Conservation (phyloP, 345 rosid genomes). For the Eucalyptus microcorys region DNA sequence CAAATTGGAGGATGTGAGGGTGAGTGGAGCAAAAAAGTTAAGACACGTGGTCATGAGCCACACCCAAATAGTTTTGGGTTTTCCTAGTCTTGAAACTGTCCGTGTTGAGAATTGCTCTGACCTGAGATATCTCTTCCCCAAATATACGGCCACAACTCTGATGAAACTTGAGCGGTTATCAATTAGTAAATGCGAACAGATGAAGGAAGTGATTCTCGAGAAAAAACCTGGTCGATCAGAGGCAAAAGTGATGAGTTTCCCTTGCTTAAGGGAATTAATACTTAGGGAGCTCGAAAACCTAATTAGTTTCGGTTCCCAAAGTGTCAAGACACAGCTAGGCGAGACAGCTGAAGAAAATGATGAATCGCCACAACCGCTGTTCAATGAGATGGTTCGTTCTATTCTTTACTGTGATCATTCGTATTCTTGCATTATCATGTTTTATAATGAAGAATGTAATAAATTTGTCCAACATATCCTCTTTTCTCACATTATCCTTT, state of each 20-base stretch:
- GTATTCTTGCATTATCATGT: too few species aligned
- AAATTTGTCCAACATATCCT: rapidly evolving
- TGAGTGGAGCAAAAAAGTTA: not conserved
- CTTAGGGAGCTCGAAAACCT: not conserved
- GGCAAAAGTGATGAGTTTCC: not conserved
- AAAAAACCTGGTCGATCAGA: not conserved
- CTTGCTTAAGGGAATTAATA: not conserved
- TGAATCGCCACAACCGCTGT: too few species aligned
- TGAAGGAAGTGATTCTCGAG: not conserved
- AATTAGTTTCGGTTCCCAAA: too few species aligned
- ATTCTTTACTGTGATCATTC: too few species aligned
- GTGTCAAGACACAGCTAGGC: too few species aligned
- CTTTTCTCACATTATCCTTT: rapidly evolving
- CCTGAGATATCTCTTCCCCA: not conserved
- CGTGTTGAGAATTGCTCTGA: rapidly evolving
- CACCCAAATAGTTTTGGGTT: not conserved
- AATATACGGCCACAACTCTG: not conserved
- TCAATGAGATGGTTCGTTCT: too few species aligned
- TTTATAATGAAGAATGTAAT: rapidly evolving
- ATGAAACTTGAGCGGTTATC: not conserved
- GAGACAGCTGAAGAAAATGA: too few species aligned
- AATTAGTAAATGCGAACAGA: rapidly evolving
- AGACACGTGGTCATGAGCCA: not conserved
- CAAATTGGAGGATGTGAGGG: not conserved
- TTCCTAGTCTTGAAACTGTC: not conserved